Evolutionary conservation across 805 yeast genomes (phyloP), one percentile per base, ranked within the genome.

Genomic region (Yarrowia deformans): DNA sequence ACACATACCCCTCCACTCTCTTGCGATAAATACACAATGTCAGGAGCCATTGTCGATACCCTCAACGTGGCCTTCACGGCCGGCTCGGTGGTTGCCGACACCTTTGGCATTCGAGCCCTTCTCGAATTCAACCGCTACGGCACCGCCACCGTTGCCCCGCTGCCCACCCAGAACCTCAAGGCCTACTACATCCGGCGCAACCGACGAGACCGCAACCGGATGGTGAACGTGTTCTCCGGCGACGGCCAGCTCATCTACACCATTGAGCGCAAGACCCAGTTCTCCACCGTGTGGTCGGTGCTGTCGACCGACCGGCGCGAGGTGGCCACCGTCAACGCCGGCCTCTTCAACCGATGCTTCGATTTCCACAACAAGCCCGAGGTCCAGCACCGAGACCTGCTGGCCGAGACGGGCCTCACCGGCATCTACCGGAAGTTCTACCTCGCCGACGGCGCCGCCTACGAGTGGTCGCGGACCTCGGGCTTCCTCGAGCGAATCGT

Each of bases 401-500:
- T 74, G 19, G 73, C 78, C 55, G 84, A 81, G 68, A 74, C 79
- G 56, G 80, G 83, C 10, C 67, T 76, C 40, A 60, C 69, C 45
- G 45, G 87, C 86, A 77, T 80, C 50, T 75, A 78, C 69, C 81
- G 85, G 70, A 80, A 82, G 37, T 87, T 87, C 74, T 82, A 83
- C 71, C 77, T 85, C 35, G 76, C 75, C 56, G 87, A 85, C 72
- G 90, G 90, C 1, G 78, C 81, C 67, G 81, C 84, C 70, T 86
- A 84, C 74, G 83, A 80, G 18, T 87, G 90, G 90, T 79, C 84
- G 3, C 79, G 84, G 55, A 82, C 84, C 23, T 76, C 88, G 8
- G 82, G 84, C 71, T 83, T 74, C 72, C 79, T 87, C 68, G 89
- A 86, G 73, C 80, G 81, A 63, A 80, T 86, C 55, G 75, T 80